These are phyloP conservation scores for Podaxis sp. DNA, from an alignment of 768 basidiomycete species.

Conservation along the genomic window DNA sequence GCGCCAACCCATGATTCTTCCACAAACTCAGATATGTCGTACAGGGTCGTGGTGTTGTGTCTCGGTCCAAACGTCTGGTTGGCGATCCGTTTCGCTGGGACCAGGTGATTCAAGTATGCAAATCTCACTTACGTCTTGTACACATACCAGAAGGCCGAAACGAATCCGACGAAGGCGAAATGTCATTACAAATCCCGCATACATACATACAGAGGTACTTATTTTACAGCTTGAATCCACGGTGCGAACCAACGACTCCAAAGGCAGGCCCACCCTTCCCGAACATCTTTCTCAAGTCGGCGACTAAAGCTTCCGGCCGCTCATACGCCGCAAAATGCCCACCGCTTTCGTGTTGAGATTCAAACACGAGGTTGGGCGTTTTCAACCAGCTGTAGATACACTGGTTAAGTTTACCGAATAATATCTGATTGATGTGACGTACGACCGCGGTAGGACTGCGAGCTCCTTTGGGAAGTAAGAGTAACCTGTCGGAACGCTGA, in stretches of 20 bases:
- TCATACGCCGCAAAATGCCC: constrained; percentile 64
- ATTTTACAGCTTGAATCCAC: constrained; percentile 30
- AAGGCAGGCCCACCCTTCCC: constrained; percentile 49
- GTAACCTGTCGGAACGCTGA: constrained; percentile 44
- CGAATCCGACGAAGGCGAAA: no score
- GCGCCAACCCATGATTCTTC: no score
- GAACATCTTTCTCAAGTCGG: constrained; percentile 58
- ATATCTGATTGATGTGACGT: constrained; percentile 13
- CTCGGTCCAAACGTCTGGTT: no score
- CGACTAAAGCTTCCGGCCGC: constrained; percentile 44
- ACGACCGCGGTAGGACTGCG: constrained; percentile 29
- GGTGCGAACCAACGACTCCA: constrained; percentile 43
- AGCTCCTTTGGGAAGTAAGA: constrained; percentile 56
- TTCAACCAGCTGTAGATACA: constrained; percentile 39
- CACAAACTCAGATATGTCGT: no score
- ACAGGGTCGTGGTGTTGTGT: no score
- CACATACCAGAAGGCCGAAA: no score
- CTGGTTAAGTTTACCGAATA: not conserved
- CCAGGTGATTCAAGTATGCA: no score
- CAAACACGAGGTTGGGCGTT: constrained; percentile 41
- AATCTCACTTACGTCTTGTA: no score
- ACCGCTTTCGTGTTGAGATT: constrained; percentile 46
- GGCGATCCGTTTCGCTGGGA: no score
- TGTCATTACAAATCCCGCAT: not conserved
- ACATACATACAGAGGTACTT: not conserved